Evolutionary conservation across 805 yeast species (phyloP).

Genomic region (Ogataea salicorniae): DNA sequence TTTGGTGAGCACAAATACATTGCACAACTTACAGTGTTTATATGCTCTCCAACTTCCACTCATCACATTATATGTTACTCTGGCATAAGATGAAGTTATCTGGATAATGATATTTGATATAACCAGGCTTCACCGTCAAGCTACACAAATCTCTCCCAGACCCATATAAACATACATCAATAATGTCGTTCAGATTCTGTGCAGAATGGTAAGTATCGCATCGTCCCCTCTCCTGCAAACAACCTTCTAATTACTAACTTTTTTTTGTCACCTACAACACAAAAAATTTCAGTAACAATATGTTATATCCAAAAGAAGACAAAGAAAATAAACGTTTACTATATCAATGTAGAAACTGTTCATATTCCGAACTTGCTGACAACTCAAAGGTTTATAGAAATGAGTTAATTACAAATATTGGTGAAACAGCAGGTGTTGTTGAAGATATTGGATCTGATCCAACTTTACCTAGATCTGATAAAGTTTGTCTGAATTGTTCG

Average conservation of each 20-base stretch:
- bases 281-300: conserved; percentile 60
- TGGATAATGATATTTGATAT: too few species aligned
- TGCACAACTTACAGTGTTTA: too few species aligned
- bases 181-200: conserved; percentile 82
- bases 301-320: conserved; percentile 97
- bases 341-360: conserved; percentile 92
- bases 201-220: conserved; percentile 57
- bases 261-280: background rate
- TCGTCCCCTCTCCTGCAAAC: background rate
- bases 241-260: background rate
- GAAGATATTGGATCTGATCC: conserved; percentile 95
- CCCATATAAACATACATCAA: background rate
- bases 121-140: too few species aligned
- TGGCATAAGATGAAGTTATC: too few species aligned
- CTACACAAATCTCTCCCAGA: too few species aligned
- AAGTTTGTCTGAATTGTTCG: conserved; percentile 86
- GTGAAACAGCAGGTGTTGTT: conserved; percentile 95
- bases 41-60: too few species aligned
- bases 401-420: conserved; percentile 86
- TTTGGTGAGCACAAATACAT: too few species aligned
- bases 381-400: conserved; percentile 86
- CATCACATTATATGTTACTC: too few species aligned
- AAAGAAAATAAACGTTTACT: conserved; percentile 68
- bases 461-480: conserved; percentile 93
- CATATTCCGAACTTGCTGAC: conserved; percentile 87